Conservation (phyloP, 345 rosid genomes). For the Abelmoschus esculentus region DNA sequence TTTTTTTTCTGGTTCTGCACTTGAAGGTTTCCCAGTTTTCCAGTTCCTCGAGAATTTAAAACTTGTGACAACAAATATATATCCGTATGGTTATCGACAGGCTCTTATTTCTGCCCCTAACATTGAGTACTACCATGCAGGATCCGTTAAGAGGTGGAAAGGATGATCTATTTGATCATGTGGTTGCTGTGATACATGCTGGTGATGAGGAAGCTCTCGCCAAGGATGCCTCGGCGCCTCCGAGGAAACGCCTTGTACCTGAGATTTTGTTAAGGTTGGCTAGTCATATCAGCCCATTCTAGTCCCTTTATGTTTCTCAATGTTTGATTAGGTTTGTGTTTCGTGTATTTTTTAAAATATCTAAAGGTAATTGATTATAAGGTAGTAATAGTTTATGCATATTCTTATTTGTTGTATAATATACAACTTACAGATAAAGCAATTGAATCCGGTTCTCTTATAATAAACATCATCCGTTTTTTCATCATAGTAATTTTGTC, state of each 20-base stretch:
- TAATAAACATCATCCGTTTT: not conserved
- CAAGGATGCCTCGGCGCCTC: slow-evolving; percentile 54
- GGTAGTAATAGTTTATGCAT: too few species aligned
- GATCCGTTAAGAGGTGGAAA: slow-evolving; percentile 96
- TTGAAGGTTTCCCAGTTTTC: not conserved
- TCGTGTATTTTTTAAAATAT: not conserved
- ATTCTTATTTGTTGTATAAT: not conserved
- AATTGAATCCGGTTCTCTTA: not conserved
- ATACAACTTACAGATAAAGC: too few species aligned
- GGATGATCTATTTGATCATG: slow-evolving; percentile 67
- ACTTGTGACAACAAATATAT: not conserved
- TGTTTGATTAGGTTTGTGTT: not conserved
- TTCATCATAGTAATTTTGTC: not conserved
- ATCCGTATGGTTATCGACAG: not conserved
- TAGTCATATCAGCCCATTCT: slow-evolving; percentile 73
- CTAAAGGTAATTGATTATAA: too few species aligned
- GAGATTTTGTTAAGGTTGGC: slow-evolving; percentile 65
- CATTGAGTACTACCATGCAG: slow-evolving; percentile 22
- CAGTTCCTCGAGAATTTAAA: not conserved
- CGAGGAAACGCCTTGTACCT: slow-evolving; percentile 74
- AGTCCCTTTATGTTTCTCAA: slow-evolving; percentile 6
- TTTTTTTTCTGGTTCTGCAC: not conserved
- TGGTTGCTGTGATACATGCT: slow-evolving; percentile 59
- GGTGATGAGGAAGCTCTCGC: slow-evolving; percentile 52
- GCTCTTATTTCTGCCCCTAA: not conserved